Base-by-base conservation (phyloP, 139 green algal genomes). In the Spirogloea muscicola region DNA sequence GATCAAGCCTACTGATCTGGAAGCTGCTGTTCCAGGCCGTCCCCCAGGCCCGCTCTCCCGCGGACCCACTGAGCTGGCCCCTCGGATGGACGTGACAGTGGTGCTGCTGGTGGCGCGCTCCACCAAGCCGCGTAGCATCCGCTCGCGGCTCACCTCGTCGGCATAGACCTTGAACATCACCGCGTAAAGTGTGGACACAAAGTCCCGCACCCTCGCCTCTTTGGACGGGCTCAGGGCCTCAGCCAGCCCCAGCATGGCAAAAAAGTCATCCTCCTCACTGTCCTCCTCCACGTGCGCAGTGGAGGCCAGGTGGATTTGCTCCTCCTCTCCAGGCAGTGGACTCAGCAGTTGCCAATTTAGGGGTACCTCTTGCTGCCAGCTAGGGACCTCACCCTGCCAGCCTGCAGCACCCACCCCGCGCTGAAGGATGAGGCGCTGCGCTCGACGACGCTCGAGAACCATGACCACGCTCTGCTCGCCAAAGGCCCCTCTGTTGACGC, bases 121-220 rank as follows among this genome's bases (percentile, higher is more conserved):
- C 3, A 87, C 71, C 18, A 88, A 49, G 39, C 82, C 78, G 9
- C 64, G 55, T 52, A 89, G 68, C 72, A 89, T 84, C 41, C 80
- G 68, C 64, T 86, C 76, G 1, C 79, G 60, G 59, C 67, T 57
- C 48, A 41, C 43, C 16, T 80, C 74, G 31, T 84, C 74, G 29
- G 65, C 49, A n/a, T 84, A 87, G 46, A 87, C 64, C 51, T 82
- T 76, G 66, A 87, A 84, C 60, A 83, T 72, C 31, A 83, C 29
- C 39, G 58, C 57, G 38, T 83, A 83, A 27, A 83, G 64, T n/a
- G 41, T 81, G 69, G 57, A 31, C 33, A 81, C 69, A 63, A 81
- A 83, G 36, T 75, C 69, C 2, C 69, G 42, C 37, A 76, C 69
- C 1, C 76, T 40, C 33, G 46, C 33, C 36, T 80, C 55, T 38